A percentile compares a stretch with the other conserved stretches of the same genome.
Evolutionary conservation across 208 protist species (phyloP).

Genomic region (Wallacemonas sp.): DNA sequence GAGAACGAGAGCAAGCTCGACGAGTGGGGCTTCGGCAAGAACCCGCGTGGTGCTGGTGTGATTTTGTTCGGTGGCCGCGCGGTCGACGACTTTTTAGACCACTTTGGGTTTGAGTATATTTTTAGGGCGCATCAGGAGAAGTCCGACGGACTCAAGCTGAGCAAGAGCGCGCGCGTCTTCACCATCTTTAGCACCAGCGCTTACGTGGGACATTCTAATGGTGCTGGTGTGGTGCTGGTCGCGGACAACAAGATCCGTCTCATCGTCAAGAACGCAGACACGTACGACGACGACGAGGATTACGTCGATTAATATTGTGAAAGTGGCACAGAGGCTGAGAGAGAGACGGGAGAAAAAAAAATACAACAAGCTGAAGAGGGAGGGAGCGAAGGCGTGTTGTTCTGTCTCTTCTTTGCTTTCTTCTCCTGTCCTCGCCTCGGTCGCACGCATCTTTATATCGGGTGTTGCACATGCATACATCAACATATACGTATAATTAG

Average conservation of each 20-base stretch:
- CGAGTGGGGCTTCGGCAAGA: constrained; percentile 84
- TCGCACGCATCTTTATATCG: too few species aligned
- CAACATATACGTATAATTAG: too few species aligned
- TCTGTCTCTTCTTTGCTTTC: background rate
- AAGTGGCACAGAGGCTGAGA: too few species aligned
- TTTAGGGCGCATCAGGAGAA: constrained; percentile 94
- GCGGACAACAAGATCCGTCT: constrained; percentile 88
- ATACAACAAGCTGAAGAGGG: constrained; percentile 3
- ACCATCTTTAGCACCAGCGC: constrained; percentile 94
- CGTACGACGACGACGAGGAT: constrained; percentile 52
- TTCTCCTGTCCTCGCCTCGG: background rate
- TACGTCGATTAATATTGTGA: constrained; percentile 17
- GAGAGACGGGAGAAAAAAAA: constrained; percentile 1
- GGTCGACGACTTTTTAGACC: constrained; percentile 88
- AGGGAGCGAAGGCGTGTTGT: too few species aligned
- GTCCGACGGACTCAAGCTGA: constrained; percentile 91
- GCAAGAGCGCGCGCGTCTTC: constrained; percentile 88
- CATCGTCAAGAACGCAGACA: constrained; percentile 90
- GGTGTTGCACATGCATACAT: too few species aligned
- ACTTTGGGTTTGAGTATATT: constrained; percentile 90
- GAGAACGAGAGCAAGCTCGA: constrained; percentile 84
- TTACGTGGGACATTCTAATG: constrained; percentile 92
- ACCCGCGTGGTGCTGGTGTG: constrained; percentile 84
- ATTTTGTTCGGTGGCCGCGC: constrained; percentile 85
- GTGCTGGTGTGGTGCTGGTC: constrained; percentile 90